phyloP scores from a whole-genome alignment of 768 basidiomycete species.

The Pilatotrama ljubarskyi region DNA sequence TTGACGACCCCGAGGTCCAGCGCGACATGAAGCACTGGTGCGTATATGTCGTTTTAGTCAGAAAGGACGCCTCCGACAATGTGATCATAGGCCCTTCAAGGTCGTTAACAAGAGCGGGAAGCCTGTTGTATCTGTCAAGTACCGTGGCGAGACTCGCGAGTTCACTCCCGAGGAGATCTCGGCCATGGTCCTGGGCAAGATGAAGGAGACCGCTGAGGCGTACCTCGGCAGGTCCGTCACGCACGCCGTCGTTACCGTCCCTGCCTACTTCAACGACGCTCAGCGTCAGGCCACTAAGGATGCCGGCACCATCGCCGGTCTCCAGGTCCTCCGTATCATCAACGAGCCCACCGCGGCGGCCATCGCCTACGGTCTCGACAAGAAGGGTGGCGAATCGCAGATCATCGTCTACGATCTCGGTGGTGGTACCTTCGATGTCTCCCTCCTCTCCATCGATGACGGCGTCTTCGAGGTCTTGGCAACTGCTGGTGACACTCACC shows the following conservation, averaged over 20 bases:
- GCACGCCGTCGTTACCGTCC: conserved; percentile 97
- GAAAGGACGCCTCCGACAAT: neutral
- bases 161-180: conserved; percentile 94
- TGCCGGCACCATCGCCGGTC: conserved; percentile 92
- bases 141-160: conserved; percentile 76
- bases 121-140: conserved; percentile 73
- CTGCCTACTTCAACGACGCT: conserved; percentile 99
- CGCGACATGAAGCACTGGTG: conserved; percentile 86
- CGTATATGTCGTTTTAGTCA: neutral
- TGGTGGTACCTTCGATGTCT: conserved; percentile 99
- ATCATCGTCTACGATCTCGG: conserved; percentile 99
- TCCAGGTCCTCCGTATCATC: conserved; percentile 94
- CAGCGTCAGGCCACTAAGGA: conserved; percentile 99
- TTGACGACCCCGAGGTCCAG: conserved; percentile 77
- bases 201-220: conserved; percentile 99
- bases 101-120: conserved; percentile 79
- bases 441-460: conserved; percentile 74
- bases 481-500: conserved; percentile 64
- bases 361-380: conserved; percentile 98
- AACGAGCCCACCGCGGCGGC: conserved; percentile 98
- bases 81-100: conserved; percentile 57
- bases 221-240: conserved; percentile 96
- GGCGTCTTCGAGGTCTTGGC: conserved; percentile 60
- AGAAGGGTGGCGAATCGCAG: conserved; percentile 90
- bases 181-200: conserved; percentile 94